A percentile compares a stretch with the other conserved stretches of the same genome.
phyloP scores from a whole-genome alignment of 2,329 filamentous ascomycete species.

The Fusarium sp. region DNA sequence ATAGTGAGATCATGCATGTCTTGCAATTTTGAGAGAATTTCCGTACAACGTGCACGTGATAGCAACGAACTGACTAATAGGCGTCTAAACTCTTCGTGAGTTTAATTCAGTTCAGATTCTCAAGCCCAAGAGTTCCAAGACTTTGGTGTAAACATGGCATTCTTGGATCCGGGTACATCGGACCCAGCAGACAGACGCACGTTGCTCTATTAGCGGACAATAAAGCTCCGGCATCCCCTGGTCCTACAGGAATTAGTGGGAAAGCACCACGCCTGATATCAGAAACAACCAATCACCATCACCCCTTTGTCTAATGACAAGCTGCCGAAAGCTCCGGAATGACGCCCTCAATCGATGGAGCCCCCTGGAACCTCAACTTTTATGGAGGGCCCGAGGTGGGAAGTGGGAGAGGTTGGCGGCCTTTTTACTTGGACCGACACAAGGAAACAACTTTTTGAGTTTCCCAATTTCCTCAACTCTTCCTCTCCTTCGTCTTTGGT shows the following conservation, averaged over 20 bases:
- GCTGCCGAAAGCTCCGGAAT: slow-evolving; percentile 40
- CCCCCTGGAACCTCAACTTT: slow-evolving; percentile 18
- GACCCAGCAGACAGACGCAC: slow-evolving; percentile 20
- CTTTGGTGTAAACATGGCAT: slow-evolving; percentile 13
- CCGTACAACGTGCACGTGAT: too few species aligned
- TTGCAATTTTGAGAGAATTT: neutral
- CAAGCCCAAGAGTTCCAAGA: neutral
- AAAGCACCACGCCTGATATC: slow-evolving; percentile 8
- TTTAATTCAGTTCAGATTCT: neutral
- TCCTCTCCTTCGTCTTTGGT: neutral
- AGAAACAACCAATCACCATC: slow-evolving; percentile 15
- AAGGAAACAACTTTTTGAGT: slow-evolving; percentile 21
- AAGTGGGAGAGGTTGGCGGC: slow-evolving; percentile 6
- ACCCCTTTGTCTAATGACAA: slow-evolving; percentile 25
- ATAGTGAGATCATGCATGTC: neutral
- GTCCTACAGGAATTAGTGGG: slow-evolving; percentile 15
- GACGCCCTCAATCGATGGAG: slow-evolving; percentile 27
- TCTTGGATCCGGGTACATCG: slow-evolving; percentile 31
- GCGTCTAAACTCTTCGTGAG: neutral
- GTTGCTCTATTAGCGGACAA: slow-evolving; percentile 32
- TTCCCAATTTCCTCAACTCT: slow-evolving; percentile 9
- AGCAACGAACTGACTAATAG: neutral
- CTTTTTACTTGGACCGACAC: slow-evolving; percentile 14
- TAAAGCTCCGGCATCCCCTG: slow-evolving; percentile 22
- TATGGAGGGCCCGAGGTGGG: slow-evolving; percentile 1